Percentiles rank a stretch among this genome's conserved stretches.
phyloP scores from a whole-genome alignment of 257 asterid species.

The Osmanthus fragrans region DNA sequence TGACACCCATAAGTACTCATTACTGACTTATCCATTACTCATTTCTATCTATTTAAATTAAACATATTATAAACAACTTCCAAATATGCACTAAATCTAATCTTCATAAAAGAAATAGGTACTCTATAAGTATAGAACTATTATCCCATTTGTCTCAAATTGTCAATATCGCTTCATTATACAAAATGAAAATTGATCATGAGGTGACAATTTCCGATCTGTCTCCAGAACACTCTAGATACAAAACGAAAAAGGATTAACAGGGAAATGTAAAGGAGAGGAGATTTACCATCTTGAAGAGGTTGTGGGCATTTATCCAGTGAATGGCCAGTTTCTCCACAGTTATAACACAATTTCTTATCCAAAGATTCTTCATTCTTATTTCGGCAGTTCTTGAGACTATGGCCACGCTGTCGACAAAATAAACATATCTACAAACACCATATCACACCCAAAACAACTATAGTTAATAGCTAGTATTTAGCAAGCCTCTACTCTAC shows the following conservation, averaged over 20 bases:
- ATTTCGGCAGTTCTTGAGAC: conserved; percentile 81
- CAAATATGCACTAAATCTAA: conserved; percentile 43
- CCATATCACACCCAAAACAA: conserved; percentile 10
- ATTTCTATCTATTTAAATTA: no score
- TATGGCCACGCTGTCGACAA: conserved; percentile 45
- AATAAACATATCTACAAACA: no score
- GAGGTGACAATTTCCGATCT: background rate
- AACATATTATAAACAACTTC: no score
- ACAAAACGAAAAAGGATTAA: conserved; percentile 3
- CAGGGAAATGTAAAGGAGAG: conserved; percentile 4
- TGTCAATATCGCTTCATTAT: conserved; percentile 52
- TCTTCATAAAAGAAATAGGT: background rate
- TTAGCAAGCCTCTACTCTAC: background rate
- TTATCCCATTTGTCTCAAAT: conserved; percentile 52
- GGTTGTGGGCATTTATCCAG: conserved; percentile 67
- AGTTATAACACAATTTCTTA: conserved; percentile 75
- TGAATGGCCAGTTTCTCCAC: conserved; percentile 88
- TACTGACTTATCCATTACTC: no score
- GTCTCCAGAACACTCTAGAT: background rate
- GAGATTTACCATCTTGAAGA: conserved; percentile 76
- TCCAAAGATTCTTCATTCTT: conserved; percentile 47
- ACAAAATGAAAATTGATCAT: background rate
- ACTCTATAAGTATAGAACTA: background rate
- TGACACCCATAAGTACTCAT: no score
- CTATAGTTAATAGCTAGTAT: conserved; percentile 12